Evolutionary conservation across 371 early-diverging fungal genomes (phyloP), one percentile per base, ranked within the genome.

Genomic region (Cokeromyces recurvatus): DNA sequence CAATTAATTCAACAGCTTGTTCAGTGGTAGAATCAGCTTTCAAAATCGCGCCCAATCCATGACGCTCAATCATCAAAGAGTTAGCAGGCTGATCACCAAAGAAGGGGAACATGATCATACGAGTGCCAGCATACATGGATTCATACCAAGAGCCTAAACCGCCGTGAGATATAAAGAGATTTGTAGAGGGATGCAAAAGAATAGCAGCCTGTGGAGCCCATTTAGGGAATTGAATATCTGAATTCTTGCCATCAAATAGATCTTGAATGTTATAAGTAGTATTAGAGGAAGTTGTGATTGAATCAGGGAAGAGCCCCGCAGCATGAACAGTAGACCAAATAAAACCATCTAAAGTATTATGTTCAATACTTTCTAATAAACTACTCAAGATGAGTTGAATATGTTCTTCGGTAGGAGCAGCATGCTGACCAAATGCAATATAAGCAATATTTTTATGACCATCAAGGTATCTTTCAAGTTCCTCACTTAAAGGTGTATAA

Each of bases 171-270:
- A 75, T 27, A 40, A 71, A 75, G 1, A 67, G 27, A 1, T 14
- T 7, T 11, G 57, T 61, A 0, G 67, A 60, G 15, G 61, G 44
- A 21, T 75, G 72, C 0, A 48, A 25, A 14, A 75, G 60, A 22
- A 75, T 54, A 15, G 69, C 60, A 21, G 55, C 45, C 24, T 75
- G 75, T 16, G 71, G 75, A 0, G 67, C 59, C 66, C 71, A 66
- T 16, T 53, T 43, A 6, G n/a, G 5, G 14, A 34, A 4, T 34
- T n/a, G 7, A 34, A 34, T 34, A 34, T 34, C 15, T 9, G 35
- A 34, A n/a, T 34, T 4, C 9, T 11, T 4, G n/a, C 35, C 35
- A 15, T 31, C 21, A 53, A 6, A 38, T 37, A 32, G 24, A 15
- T 12, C 43, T 12, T 37, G 22, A 2, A 37, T 32, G 7, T 37